phyloP scores from a whole-genome alignment of 225 moss, liverwort and hornwort species.

The Pseudisothecium myosuroides region DNA sequence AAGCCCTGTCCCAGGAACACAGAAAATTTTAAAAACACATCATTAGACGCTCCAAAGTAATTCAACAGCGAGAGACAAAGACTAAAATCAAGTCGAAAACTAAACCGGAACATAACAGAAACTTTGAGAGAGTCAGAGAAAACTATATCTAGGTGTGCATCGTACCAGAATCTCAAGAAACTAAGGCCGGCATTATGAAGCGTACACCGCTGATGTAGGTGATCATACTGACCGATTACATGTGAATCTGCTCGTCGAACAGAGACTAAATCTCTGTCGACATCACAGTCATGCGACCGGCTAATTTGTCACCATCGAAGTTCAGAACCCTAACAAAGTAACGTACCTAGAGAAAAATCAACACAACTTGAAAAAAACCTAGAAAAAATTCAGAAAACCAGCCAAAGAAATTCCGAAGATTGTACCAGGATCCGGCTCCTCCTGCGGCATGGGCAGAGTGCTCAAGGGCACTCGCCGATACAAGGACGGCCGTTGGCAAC shows the following conservation, averaged over 20 bases:
- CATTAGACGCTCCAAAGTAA: background rate
- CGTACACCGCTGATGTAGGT: background rate
- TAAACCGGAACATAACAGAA: background rate
- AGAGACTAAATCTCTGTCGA: background rate
- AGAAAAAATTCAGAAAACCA: background rate
- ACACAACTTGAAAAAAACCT: too few species aligned
- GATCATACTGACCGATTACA: constrained; percentile 26
- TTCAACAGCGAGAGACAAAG: background rate
- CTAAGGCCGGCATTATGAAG: background rate
- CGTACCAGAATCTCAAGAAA: background rate
- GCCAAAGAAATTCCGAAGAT: background rate
- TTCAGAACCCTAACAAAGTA: background rate
- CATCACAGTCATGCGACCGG: constrained; percentile 4
- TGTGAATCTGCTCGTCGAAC: background rate
- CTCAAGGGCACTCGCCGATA: background rate
- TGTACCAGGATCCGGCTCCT: background rate
- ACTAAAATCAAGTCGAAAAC: background rate
- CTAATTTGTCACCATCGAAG: constrained; percentile 9
- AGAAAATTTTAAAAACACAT: too few species aligned
- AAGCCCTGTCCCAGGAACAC: background rate
- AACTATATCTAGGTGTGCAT: background rate
- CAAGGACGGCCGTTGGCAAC: background rate
- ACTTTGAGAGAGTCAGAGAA: background rate
- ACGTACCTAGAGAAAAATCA: too few species aligned
- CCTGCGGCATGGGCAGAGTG: background rate